Evolutionary conservation across 163 green algal species (phyloP).

Genomic region (Trebouxiophyceae sp.): DNA sequence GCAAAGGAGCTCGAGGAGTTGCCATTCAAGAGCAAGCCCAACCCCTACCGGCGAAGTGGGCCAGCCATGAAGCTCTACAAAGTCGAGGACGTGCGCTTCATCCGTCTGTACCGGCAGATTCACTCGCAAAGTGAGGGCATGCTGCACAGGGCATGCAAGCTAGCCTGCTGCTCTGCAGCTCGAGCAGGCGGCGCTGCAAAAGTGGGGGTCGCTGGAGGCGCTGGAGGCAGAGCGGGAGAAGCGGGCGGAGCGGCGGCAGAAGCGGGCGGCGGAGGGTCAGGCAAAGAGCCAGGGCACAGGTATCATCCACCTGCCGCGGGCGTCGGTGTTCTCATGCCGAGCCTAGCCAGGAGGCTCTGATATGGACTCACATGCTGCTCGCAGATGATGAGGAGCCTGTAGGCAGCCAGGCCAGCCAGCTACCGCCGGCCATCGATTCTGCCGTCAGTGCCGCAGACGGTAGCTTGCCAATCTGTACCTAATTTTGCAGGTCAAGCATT

Average conservation of each 20-base stretch:
- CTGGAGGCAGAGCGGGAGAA: slow-evolving; percentile 9
- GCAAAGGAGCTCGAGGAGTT: slow-evolving; percentile 16
- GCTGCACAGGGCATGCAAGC: too few relatives aligned
- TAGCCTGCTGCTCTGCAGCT: slow-evolving; percentile 6
- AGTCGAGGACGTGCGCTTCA: slow-evolving; percentile 2
- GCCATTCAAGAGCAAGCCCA: slow-evolving; percentile 7
- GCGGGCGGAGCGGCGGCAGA: slow-evolving; percentile 1
- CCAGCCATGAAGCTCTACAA: slow-evolving; percentile 12
- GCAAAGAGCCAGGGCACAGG: neutral
- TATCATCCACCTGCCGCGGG: neutral
- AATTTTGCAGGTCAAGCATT: neutral
- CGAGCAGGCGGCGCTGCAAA: slow-evolving; percentile 12
- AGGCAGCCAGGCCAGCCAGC: neutral
- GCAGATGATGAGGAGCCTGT: neutral
- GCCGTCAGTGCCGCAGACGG: neutral
- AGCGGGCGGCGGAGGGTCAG: slow-evolving; percentile 2
- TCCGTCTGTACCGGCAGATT: neutral
- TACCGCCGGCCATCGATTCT: neutral
- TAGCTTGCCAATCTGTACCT: neutral
- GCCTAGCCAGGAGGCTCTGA: neutral
- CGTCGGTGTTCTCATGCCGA: neutral
- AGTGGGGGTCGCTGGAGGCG: slow-evolving; percentile 12
- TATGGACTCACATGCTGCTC: neutral
- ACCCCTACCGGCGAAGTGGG: slow-evolving; percentile 6
- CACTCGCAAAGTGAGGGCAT: too few relatives aligned